phyloP scores from a whole-genome alignment of 108 stramenopile species.

The Aurantiochytrium sp. region DNA sequence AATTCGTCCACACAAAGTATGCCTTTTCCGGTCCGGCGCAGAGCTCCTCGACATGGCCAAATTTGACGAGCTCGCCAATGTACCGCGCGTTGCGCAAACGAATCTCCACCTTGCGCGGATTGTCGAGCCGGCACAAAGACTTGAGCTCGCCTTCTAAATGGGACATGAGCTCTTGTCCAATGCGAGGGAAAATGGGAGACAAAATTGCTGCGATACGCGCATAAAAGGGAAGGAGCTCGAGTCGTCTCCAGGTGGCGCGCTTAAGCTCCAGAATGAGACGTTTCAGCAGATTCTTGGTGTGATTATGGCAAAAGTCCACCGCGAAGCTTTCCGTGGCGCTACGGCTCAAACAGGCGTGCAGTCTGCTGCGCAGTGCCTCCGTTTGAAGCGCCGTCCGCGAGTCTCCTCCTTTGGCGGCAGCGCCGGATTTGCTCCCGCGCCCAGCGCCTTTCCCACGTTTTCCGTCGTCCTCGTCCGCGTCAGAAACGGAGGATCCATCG shows the following conservation, averaged over 20 bases:
- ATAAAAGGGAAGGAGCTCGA: background rate
- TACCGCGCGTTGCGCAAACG: background rate
- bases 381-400: background rate
- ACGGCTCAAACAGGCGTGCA: background rate
- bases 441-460: too few relatives aligned
- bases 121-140: background rate
- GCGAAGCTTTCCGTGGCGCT: slow-evolving; percentile 12
- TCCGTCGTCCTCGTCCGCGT: background rate
- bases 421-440: background rate
- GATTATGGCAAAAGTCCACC: background rate
- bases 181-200: background rate
- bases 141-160: background rate
- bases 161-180: background rate
- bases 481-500: background rate
- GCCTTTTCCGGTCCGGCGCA: background rate
- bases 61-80: slow-evolving; percentile 3
- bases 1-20: slow-evolving; percentile 4
- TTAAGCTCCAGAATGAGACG: background rate
- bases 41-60: slow-evolving; percentile 6
- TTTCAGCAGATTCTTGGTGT: background rate
- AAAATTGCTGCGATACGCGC: background rate
- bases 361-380: background rate
- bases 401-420: background rate
- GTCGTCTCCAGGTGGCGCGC: background rate
- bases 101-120: background rate